These are phyloP conservation scores for Polytrichum commune DNA, from an alignment of 225 moss, liverwort and hornwort genomes.

Conservation along the genomic window DNA sequence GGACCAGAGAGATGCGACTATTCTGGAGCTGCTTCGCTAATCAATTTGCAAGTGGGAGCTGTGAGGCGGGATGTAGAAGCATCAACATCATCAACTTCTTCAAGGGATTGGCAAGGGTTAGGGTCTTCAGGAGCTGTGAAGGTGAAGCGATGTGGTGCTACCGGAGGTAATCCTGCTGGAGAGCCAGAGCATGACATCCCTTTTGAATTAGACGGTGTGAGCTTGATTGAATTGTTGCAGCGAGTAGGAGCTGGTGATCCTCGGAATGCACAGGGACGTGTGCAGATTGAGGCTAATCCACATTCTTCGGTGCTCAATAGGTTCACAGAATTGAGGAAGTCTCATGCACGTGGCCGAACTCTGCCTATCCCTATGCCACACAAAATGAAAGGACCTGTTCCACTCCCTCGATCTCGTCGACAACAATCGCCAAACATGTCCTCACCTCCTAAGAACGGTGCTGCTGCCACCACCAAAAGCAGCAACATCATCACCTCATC, in stretches of 20 bases:
- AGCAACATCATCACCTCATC: slow-evolving; percentile 8
- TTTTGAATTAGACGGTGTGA: slow-evolving; percentile 30
- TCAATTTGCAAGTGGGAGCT: slow-evolving; percentile 11
- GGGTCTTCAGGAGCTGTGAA: slow-evolving; percentile 22
- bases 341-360: slow-evolving; percentile 36
- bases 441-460: background rate
- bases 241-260: slow-evolving; percentile 39
- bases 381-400: slow-evolving; percentile 53
- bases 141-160: background rate
- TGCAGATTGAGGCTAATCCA: slow-evolving; percentile 57
- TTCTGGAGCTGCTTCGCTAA: background rate
- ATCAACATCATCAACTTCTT: slow-evolving; percentile 14
- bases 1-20: slow-evolving; percentile 10
- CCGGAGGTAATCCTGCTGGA: too few species aligned
- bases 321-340: slow-evolving; percentile 22
- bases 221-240: slow-evolving; percentile 37
- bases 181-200: too few species aligned
- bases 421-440: slow-evolving; percentile 21
- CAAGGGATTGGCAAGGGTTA: background rate
- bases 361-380: slow-evolving; percentile 76
- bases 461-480: background rate
- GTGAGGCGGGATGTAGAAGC: slow-evolving; percentile 11
- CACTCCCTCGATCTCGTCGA: slow-evolving; percentile 54
- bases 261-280: slow-evolving; percentile 31
- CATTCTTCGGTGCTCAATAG: slow-evolving; percentile 38